These are phyloP conservation scores for Garcia nutans DNA, from an alignment of 345 rosid species.

Conservation along the genomic window DNA sequence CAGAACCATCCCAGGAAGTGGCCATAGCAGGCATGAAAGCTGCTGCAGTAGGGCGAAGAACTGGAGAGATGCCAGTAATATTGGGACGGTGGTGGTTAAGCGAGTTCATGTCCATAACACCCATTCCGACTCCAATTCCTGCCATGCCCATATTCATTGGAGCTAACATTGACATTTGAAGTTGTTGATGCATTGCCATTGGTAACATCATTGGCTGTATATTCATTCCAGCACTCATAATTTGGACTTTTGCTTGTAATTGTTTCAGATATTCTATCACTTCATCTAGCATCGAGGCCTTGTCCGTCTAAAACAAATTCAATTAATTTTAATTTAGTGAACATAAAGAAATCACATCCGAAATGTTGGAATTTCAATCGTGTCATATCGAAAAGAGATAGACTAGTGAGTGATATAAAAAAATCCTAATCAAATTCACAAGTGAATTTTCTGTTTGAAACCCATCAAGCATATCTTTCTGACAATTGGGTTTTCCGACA, in stretches of 20 bases:
- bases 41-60: slow-evolving; percentile 40
- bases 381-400: too few relatives aligned
- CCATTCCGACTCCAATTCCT: slow-evolving; percentile 60
- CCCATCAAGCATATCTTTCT: too few relatives aligned
- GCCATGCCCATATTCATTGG: slow-evolving; percentile 61
- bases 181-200: slow-evolving; percentile 79
- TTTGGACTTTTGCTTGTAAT: slow-evolving; percentile 77
- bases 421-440: too few relatives aligned
- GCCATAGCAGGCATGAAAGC: slow-evolving; percentile 51
- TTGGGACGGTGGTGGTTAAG: slow-evolving; percentile 51
- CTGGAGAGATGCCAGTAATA: slow-evolving; percentile 38
- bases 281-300: slow-evolving; percentile 96
- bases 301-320: slow-evolving; percentile 59
- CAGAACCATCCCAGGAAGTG: slow-evolving; percentile 60
- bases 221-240: slow-evolving; percentile 70
- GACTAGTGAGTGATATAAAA: too few relatives aligned
- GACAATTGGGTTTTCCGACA: too few relatives aligned
- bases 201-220: slow-evolving; percentile 78
- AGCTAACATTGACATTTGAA: slow-evolving; percentile 83
- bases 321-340: not conserved
- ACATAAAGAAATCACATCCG: too few relatives aligned
- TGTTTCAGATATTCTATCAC: slow-evolving; percentile 93
- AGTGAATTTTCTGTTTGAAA: too few relatives aligned
- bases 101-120: slow-evolving; percentile 64
- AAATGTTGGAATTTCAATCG: too few relatives aligned